These are phyloP conservation scores for Xylaria arbuscula DNA, from an alignment of 2,329 filamentous ascomycete genomes.

Conservation along the genomic window DNA sequence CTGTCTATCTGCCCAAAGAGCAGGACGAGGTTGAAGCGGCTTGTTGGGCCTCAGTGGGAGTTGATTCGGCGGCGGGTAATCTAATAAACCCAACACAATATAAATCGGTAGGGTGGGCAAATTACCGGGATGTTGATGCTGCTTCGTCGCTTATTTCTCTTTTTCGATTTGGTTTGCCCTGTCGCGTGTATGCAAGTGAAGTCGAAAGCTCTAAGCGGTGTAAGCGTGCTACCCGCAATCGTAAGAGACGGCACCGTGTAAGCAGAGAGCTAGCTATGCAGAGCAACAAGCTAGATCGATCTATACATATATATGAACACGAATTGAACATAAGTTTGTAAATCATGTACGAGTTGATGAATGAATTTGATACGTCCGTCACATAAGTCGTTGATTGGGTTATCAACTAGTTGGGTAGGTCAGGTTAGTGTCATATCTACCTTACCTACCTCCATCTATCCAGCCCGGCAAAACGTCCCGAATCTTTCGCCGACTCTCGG, in stretches of 20 bases:
- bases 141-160: not conserved
- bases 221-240: slow-evolving; percentile 9
- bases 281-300: not conserved
- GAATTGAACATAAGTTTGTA: not conserved
- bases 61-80: not conserved
- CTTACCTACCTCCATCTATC: too few species aligned
- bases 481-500: slow-evolving; percentile 34
- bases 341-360: not conserved
- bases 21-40: not conserved
- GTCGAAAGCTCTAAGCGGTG: slow-evolving; percentile 17
- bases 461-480: slow-evolving; percentile 7
- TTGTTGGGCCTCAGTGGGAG: not conserved
- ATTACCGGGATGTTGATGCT: not conserved
- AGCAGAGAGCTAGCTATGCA: not conserved
- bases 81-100: not conserved
- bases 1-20: slow-evolving; percentile 8
- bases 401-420: not conserved
- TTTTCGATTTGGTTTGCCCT: slow-evolving; percentile 1
- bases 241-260: not conserved
- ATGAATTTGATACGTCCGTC: not conserved
- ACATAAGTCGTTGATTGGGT: not conserved
- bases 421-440: too few species aligned
- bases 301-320: not conserved
- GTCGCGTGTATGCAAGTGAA: slow-evolving; percentile 14
- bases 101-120: not conserved